Evolutionary conservation across 495 filamentous ascomycete genomes (phyloP), one percentile per base, ranked within the genome.

Genomic region (Evernia prunastri): DNA sequence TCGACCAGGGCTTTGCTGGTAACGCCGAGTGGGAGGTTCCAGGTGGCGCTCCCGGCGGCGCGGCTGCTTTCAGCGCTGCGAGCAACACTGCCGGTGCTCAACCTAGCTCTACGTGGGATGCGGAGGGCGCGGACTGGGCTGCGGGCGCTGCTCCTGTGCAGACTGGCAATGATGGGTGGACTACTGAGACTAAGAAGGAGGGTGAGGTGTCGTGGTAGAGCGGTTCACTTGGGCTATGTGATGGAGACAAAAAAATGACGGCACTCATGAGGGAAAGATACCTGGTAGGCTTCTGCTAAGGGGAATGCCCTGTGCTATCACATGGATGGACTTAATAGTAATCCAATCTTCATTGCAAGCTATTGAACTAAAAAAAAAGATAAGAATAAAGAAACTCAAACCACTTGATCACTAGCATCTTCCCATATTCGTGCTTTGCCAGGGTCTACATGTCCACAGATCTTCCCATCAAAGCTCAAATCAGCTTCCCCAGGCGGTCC

Each of bases 241-340:
- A 13, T 45, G 74, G 70, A 75, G 79, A 78, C 68, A 69, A 79
- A 83, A 80, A 83, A 82, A 86, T 80, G 80, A 83, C 77, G 78
- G 86, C 84, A 84, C 90, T 94, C 80, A 96, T 87, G 91, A 96
- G 90, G 91, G 91, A 96, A 96, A 96, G 91, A 96, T 90, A 94
- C 85, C 78, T 81, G 77, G 81, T 78, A 76, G 75, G 70, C 70
- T 70, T 73, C 71, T 74, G 75, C 77, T 80, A 84, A n/a, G 87
- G 90, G 89, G 91, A 96, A 96, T 89, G 91, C 91, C 91, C 90
- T 96, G 91, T 91, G 84, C 84, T 82, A 77, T 78, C 65, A 77
- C 39, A 76, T 74, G 84, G 83, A 76, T 82, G 79, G 75, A 84
- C 83, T 82, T 87, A 73, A 84, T 71, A 78, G 84, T 85, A 80